Evolutionary conservation across 2,329 filamentous ascomycete species (phyloP).

Genomic region (Sporothrix euskadiensis): DNA sequence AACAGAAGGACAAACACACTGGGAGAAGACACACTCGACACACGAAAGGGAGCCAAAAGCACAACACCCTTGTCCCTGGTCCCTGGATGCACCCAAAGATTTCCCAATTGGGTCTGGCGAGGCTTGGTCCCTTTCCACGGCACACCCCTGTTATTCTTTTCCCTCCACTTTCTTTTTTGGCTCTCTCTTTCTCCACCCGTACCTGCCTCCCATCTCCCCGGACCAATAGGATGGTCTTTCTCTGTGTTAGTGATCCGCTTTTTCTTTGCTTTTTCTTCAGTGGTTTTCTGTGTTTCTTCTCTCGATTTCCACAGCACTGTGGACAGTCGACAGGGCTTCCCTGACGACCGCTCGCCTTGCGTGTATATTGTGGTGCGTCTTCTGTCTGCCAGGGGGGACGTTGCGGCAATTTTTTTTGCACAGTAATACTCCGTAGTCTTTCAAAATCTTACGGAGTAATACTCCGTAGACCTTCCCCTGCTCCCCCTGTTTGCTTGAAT

Average conservation of each 20-base stretch:
- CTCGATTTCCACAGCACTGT: background rate
- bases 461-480: background rate
- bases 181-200: background rate
- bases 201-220: conserved; percentile 18
- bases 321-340: conserved; percentile 3
- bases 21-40: background rate
- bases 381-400: background rate
- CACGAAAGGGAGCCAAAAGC: background rate
- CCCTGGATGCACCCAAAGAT: conserved; percentile 18
- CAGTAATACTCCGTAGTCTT: too few species aligned
- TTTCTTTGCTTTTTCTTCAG: background rate
- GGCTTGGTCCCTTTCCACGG: background rate
- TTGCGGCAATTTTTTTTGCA: conserved; percentile 14
- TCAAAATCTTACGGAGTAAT: too few species aligned
- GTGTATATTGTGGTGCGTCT: background rate
- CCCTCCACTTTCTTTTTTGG: background rate
- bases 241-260: conserved; percentile 2
- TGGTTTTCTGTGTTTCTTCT: background rate
- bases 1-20: background rate
- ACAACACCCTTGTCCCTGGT: background rate
- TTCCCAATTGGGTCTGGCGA: background rate
- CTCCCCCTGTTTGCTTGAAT: background rate
- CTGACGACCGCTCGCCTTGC: conserved; percentile 22
- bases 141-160: background rate
- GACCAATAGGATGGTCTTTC: conserved; percentile 21